Conservation (phyloP, 495 filamentous ascomycete species). For the Aspergillus funiculosus region DNA sequence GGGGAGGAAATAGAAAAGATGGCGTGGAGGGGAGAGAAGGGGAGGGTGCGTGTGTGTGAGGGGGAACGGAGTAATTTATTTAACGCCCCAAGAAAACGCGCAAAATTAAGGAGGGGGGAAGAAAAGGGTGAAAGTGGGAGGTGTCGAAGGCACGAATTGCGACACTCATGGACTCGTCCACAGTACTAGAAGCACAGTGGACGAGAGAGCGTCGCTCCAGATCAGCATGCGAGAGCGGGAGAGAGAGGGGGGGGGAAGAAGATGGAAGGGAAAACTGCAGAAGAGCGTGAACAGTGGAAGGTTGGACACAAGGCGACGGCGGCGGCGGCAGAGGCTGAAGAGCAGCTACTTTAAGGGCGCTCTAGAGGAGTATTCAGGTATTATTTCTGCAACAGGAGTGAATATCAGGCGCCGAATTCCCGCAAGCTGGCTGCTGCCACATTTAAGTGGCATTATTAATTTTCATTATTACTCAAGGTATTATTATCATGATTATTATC, state of each 20-base stretch:
- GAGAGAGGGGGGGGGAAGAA: slow-evolving; percentile 12
- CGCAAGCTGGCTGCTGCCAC: background rate
- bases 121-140: background rate
- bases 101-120: slow-evolving; percentile 2
- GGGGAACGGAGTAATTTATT: slow-evolving; percentile 2
- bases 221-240: slow-evolving; percentile 33
- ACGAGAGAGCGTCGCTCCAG: slow-evolving; percentile 30
- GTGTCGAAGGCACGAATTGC: slow-evolving; percentile 12
- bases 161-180: slow-evolving; percentile 33
- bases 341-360: too few species aligned
- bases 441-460: too few species aligned
- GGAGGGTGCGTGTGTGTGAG: background rate
- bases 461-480: background rate
- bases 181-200: slow-evolving; percentile 32
- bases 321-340: background rate
- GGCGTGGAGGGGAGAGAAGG: too few species aligned
- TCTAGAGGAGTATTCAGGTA: too few species aligned
- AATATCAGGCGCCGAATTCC: too few species aligned
- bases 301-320: background rate
- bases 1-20: background rate
- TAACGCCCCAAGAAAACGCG: background rate
- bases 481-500: slow-evolving; percentile 3
- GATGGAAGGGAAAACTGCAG: slow-evolving; percentile 7
- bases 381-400: too few species aligned
- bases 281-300: slow-evolving; percentile 8